phyloP scores from a whole-genome alignment of 306 rosid species.

The Ziziphus jujuba region DNA sequence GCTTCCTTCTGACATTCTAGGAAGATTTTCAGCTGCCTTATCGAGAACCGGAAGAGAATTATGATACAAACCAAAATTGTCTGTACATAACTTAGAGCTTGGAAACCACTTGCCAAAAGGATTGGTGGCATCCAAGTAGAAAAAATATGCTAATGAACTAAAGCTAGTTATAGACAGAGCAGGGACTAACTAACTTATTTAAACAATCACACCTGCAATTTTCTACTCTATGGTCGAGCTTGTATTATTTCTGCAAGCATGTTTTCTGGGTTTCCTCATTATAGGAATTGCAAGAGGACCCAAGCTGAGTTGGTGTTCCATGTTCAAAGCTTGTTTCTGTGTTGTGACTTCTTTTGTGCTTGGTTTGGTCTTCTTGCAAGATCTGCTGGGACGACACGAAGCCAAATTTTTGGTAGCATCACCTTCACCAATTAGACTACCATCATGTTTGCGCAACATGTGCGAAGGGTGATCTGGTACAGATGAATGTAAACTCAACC shows the following conservation, averaged over 20 bases:
- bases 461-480: constrained; percentile 32
- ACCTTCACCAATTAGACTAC: constrained; percentile 21
- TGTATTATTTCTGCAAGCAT: constrained; percentile 37
- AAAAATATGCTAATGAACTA: constrained; percentile 3
- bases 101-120: not conserved
- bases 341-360: constrained; percentile 24
- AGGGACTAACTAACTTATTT: constrained; percentile 26
- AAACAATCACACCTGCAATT: constrained; percentile 42
- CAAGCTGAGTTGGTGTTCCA: constrained; percentile 43
- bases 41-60: too few relatives aligned
- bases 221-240: constrained; percentile 43
- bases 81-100: too few relatives aligned
- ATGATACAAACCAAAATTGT: too few relatives aligned
- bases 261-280: constrained; percentile 52
- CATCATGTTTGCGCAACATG: constrained; percentile 21
- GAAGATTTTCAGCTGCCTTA: too few relatives aligned
- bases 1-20: too few relatives aligned
- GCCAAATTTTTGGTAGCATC: constrained; percentile 28
- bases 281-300: constrained; percentile 35
- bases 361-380: constrained; percentile 37
- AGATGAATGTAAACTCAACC: constrained; percentile 70
- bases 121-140: not conserved
- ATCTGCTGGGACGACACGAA: constrained; percentile 28
- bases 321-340: constrained; percentile 29
- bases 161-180: constrained; percentile 16